Evolutionary conservation across 1,139 yeast genomes (phyloP).

Genomic region (Yamadazyma triangularis): DNA sequence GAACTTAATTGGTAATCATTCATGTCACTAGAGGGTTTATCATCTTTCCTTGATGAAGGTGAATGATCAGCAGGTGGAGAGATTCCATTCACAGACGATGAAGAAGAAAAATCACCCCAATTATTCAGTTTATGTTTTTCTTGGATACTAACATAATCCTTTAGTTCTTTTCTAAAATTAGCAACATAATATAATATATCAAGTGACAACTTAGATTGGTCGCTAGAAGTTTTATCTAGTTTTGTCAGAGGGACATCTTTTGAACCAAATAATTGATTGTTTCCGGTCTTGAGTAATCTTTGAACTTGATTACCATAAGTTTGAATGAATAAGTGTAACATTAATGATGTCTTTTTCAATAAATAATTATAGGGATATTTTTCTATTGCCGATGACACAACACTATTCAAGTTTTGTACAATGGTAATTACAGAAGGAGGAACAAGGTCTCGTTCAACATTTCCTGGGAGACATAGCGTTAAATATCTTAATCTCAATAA

Average conservation of each 20-base stretch:
- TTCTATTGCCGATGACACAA: slow-evolving; percentile 31
- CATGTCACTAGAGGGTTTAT: not conserved
- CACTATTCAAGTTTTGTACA: slow-evolving; percentile 41
- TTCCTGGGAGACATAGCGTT: slow-evolving; percentile 50
- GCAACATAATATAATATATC: slow-evolving; percentile 39
- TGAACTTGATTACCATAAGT: slow-evolving; percentile 55
- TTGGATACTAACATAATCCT: not conserved
- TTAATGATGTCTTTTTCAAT: slow-evolving; percentile 49
- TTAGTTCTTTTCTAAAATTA: slow-evolving; percentile 13
- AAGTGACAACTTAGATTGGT: slow-evolving; percentile 22
- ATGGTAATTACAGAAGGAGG: slow-evolving; percentile 44
- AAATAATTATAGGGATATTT: slow-evolving; percentile 45
- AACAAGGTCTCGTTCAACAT: slow-evolving; percentile 44
- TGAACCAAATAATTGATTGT: slow-evolving; percentile 2
- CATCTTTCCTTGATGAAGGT: not conserved
- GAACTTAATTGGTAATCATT: too few relatives aligned
- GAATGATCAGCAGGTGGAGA: not conserved
- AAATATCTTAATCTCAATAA: slow-evolving; percentile 55
- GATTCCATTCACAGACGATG: not conserved
- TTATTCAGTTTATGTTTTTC: not conserved
- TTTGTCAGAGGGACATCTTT: too few relatives aligned
- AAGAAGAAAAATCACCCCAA: not conserved
- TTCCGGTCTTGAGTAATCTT: slow-evolving; percentile 19
- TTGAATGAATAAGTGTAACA: slow-evolving; percentile 54
- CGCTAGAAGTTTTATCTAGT: slow-evolving; percentile 13